These are phyloP conservation scores for Sphagnum contortum DNA, from an alignment of 225 moss, liverwort and hornwort species.

Conservation along the genomic window DNA sequence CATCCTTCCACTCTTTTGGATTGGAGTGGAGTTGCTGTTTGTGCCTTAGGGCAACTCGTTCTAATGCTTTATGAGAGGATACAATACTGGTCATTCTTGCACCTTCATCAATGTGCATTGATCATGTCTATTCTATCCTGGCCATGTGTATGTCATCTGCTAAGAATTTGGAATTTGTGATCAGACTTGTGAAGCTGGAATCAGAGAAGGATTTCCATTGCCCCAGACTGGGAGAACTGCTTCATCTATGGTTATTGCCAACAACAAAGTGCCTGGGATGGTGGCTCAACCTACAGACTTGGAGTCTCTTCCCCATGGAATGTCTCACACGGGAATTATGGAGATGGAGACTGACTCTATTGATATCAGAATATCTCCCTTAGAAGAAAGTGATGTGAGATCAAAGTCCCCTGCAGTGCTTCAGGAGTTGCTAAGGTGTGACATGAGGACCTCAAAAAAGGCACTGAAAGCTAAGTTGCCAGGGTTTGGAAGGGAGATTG, in stretches of 20 bases:
- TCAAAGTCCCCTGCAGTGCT: conserved; percentile 29
- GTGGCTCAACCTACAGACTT: conserved; percentile 81
- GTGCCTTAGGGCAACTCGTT: too few species aligned
- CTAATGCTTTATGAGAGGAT: too few species aligned
- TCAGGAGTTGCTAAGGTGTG: conserved; percentile 41
- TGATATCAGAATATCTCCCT: neutral
- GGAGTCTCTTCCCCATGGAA: conserved; percentile 46
- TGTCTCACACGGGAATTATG: neutral
- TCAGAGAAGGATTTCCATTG: conserved; percentile 17
- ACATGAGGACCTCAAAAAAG: too few species aligned
- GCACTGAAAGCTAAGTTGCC: too few species aligned
- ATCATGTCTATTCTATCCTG: too few species aligned
- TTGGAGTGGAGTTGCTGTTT: too few species aligned
- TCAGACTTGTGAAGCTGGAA: conserved; percentile 34
- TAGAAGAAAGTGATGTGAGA: conserved; percentile 16
- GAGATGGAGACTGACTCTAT: too few species aligned
- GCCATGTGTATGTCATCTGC: neutral
- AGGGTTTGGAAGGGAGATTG: too few species aligned
- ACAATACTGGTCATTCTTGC: too few species aligned
- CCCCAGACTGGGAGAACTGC: neutral
- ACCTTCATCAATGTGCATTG: too few species aligned
- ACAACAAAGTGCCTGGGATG: conserved; percentile 62
- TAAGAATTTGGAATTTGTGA: neutral
- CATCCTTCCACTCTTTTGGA: too few species aligned
- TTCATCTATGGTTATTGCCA: conserved; percentile 21